These are phyloP conservation scores for Diaporthe humulicola DNA, from an alignment of 2,329 filamentous ascomycete genomes.

Conservation along the genomic window DNA sequence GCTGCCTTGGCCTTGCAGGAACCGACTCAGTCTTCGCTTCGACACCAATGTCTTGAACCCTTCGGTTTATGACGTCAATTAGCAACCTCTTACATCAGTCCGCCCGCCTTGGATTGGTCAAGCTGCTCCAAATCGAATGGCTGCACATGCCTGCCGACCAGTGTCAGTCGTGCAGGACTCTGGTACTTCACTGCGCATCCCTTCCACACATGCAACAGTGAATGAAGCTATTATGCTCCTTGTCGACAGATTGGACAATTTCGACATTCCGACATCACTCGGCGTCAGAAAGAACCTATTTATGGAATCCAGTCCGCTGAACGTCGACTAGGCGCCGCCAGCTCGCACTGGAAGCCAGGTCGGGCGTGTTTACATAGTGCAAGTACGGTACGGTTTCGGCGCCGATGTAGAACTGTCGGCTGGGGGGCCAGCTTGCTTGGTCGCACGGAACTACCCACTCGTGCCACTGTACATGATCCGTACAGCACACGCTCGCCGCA, in stretches of 20 bases:
- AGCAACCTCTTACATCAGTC: conserved; percentile 21
- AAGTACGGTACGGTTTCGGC: background rate
- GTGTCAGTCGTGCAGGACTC: conserved; percentile 5
- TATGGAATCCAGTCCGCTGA: conserved; percentile 14
- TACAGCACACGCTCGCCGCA: background rate
- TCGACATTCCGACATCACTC: conserved; percentile 23
- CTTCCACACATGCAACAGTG: background rate
- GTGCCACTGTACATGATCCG: background rate
- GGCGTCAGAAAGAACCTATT: background rate
- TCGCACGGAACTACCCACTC: background rate
- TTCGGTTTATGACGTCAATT: conserved; percentile 16
- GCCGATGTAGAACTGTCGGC: background rate
- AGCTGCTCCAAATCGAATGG: conserved; percentile 4
- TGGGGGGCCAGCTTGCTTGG: background rate
- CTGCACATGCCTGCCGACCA: conserved; percentile 9
- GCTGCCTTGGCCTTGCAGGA: conserved; percentile 30
- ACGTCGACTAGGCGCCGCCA: background rate
- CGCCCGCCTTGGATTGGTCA: background rate
- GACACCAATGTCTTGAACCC: conserved; percentile 13
- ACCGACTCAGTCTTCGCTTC: conserved; percentile 24
- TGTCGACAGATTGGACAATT: background rate
- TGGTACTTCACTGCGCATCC: background rate
- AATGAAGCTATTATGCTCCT: background rate
- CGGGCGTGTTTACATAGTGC: background rate
- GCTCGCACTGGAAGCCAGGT: background rate